These are phyloP conservation scores for Senecio squalidus DNA, from an alignment of 140 eudicot species.

Conservation along the genomic window DNA sequence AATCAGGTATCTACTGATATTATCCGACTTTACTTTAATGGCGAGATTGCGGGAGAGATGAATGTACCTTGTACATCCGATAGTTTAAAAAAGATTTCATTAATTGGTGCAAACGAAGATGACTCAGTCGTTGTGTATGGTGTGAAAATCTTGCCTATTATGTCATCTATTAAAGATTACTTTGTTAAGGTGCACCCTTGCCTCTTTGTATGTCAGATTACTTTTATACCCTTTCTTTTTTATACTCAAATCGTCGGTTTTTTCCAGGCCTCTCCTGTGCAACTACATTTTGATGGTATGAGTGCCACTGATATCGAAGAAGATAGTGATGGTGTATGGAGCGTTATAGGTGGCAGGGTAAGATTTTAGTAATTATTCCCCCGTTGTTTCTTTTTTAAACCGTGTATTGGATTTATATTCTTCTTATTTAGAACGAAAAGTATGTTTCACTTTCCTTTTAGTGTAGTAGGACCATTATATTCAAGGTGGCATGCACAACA, in stretches of 20 bases:
- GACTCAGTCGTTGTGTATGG: conserved; percentile 43
- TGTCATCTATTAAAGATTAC: conserved; percentile 38
- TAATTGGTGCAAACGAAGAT: conserved; percentile 40
- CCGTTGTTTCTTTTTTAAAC: neutral
- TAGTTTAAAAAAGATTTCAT: conserved; percentile 29
- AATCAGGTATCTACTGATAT: conserved; percentile 52
- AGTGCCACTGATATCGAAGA: conserved; percentile 62
- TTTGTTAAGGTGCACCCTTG: conserved; percentile 46
- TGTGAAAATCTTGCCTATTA: conserved; percentile 39
- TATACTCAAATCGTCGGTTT: neutral
- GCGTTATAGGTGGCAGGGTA: conserved; percentile 87
- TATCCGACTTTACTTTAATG: conserved; percentile 49
- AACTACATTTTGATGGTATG: conserved; percentile 50
- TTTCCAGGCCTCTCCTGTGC: conserved; percentile 65
- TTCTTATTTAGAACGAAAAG: neutral
- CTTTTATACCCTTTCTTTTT: neutral
- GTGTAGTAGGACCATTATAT: neutral
- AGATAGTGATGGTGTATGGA: conserved; percentile 82
- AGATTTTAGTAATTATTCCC: neutral
- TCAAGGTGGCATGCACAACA: neutral
- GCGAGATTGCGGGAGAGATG: conserved; percentile 58
- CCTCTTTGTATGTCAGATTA: neutral
- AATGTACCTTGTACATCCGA: conserved; percentile 28
- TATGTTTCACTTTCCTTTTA: neutral
- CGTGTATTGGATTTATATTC: neutral